These are phyloP conservation scores for Leonotis leonurus DNA, from an alignment of 257 asterid species.

Conservation along the genomic window DNA sequence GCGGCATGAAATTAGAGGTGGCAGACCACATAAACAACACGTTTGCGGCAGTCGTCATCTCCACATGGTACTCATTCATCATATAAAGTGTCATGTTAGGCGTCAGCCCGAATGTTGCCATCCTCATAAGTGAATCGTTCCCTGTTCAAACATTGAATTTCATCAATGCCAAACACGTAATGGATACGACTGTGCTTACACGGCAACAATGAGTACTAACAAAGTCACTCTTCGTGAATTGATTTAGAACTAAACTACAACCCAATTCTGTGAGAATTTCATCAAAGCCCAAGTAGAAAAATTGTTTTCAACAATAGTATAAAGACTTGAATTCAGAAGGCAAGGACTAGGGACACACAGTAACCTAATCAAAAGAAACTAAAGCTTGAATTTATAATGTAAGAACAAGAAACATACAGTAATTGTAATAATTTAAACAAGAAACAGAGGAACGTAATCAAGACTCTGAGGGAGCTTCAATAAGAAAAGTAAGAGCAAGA, in stretches of 20 bases:
- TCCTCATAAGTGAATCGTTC: conserved; percentile 49
- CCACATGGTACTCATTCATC: conserved; percentile 50
- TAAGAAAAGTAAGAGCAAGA: background rate
- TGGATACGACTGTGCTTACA: too few species aligned
- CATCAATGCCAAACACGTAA: conserved; percentile 9
- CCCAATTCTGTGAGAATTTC: background rate
- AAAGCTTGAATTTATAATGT: too few species aligned
- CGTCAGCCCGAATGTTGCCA: conserved; percentile 41
- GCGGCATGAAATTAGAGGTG: conserved; percentile 45
- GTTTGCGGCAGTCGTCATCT: conserved; percentile 44
- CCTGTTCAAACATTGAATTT: conserved; percentile 24
- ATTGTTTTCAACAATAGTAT: too few species aligned
- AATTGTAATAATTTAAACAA: too few species aligned
- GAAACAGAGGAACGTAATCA: too few species aligned
- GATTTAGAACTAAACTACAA: background rate
- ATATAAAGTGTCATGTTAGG: conserved; percentile 61
- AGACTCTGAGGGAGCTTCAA: background rate
- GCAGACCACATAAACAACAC: conserved; percentile 58
- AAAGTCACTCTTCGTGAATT: conserved; percentile 8
- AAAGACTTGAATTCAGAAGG: too few species aligned
- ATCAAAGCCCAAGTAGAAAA: too few species aligned
- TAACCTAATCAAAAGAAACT: background rate
- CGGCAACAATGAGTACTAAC: background rate
- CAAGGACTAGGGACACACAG: background rate
- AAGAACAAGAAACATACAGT: too few species aligned